phyloP scores from a whole-genome alignment of 2,329 filamentous ascomycete species.

The Talaromyces sp. region DNA sequence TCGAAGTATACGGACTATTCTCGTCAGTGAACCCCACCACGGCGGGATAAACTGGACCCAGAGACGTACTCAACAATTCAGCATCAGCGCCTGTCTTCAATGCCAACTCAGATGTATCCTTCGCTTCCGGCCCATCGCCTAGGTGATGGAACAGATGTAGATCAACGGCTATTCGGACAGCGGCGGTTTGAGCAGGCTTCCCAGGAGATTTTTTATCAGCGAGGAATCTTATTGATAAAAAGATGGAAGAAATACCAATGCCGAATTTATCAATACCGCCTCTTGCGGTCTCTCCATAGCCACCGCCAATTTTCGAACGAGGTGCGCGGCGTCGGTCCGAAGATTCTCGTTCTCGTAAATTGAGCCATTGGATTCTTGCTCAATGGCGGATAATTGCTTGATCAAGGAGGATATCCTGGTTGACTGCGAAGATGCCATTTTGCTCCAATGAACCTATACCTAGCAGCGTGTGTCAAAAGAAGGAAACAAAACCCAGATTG shows the following conservation, averaged over 20 bases:
- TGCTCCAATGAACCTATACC: too few relatives aligned
- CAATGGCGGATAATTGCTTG: conserved; percentile 11
- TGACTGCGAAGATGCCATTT: conserved; percentile 14
- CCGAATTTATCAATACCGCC: conserved; percentile 6
- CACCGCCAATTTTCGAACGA: conserved; percentile 13
- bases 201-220: neutral
- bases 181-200: conserved; percentile 15
- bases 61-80: conserved; percentile 14
- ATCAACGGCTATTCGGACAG: conserved; percentile 8
- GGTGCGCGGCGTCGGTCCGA: conserved; percentile 8
- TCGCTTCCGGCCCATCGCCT: conserved; percentile 8
- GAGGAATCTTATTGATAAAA: neutral
- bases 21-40: neutral
- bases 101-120: conserved; percentile 9
- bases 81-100: conserved; percentile 8
- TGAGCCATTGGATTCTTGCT: conserved; percentile 1
- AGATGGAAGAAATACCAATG: neutral
- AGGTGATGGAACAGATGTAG: conserved; percentile 10
- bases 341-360: conserved; percentile 15
- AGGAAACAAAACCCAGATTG: neutral
- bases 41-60: neutral
- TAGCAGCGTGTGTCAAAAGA: neutral
- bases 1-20: conserved; percentile 16
- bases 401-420: conserved; percentile 14
- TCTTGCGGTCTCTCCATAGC: conserved; percentile 16